phyloP scores from a whole-genome alignment of 1,284 basidiomycete species.

The Papiliotrema nemorosa region DNA sequence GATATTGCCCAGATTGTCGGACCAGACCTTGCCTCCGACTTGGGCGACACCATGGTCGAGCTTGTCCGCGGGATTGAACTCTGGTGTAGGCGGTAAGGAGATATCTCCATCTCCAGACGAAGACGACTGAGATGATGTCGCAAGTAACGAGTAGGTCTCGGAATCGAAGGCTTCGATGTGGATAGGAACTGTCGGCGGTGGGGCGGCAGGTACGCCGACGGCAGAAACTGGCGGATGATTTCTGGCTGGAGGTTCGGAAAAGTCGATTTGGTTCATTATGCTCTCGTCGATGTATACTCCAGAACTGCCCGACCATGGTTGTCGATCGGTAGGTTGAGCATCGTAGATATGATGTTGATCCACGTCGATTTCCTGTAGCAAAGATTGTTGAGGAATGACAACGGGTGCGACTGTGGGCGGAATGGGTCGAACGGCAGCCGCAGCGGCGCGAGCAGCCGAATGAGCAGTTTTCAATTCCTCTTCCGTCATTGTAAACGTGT shows the following conservation, averaged over 20 bases:
- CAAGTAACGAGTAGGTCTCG: conserved; percentile 12
- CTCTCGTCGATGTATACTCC: conserved; percentile 15
- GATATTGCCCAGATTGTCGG: background rate
- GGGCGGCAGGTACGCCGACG: background rate
- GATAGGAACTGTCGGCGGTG: conserved; percentile 1
- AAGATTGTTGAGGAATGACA: background rate
- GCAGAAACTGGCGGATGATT: background rate
- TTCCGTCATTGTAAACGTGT: conserved; percentile 64
- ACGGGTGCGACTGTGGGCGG: conserved; percentile 2
- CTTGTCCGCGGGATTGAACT: conserved; percentile 26
- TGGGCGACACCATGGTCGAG: background rate
- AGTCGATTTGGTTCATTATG: conserved; percentile 25
- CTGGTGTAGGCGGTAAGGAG: conserved; percentile 30
- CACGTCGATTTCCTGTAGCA: background rate
- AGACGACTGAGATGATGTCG: conserved; percentile 22
- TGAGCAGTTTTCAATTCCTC: conserved; percentile 54
- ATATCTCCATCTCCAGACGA: conserved; percentile 28
- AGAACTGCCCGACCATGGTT: conserved; percentile 3
- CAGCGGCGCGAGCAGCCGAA: conserved; percentile 35
- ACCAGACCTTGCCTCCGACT: background rate
- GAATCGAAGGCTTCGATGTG: conserved; percentile 4
- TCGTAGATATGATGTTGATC: background rate
- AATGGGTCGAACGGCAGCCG: conserved; percentile 25
- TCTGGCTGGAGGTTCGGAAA: conserved; percentile 1
- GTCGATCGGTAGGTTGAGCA: background rate